phyloP scores from a whole-genome alignment of 2,329 filamentous ascomycete species.

The Epichloe coenophiala region DNA sequence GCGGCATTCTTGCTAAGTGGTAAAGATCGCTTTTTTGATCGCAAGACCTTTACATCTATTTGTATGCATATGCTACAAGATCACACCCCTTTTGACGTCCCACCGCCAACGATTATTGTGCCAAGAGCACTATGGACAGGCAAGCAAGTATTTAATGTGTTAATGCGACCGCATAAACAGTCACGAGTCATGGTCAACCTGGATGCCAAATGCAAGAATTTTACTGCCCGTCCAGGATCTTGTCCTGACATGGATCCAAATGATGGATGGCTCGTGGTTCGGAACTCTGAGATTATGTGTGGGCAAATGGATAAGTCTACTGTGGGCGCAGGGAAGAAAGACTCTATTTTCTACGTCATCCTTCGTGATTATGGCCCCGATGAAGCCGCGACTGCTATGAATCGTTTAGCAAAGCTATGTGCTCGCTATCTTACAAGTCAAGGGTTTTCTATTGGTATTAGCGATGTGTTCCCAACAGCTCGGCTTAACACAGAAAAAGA shows the following conservation, averaged over 20 bases:
- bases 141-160: constrained; percentile 87
- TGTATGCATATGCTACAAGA: constrained; percentile 90
- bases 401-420: constrained; percentile 78
- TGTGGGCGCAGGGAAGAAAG: constrained; percentile 94
- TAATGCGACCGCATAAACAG: constrained; percentile 80
- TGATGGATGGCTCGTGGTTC: constrained; percentile 82
- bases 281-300: constrained; percentile 96
- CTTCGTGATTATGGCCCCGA: constrained; percentile 89
- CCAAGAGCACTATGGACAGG: constrained; percentile 87
- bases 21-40: constrained; percentile 87
- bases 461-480: constrained; percentile 77
- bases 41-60: constrained; percentile 76
- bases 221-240: constrained; percentile 43
- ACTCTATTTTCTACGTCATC: constrained; percentile 94
- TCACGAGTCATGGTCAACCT: constrained; percentile 78
- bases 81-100: constrained; percentile 65
- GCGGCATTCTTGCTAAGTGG: constrained; percentile 81
- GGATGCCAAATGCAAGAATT: constrained; percentile 82
- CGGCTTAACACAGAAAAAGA: constrained; percentile 61
- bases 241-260: constrained; percentile 66
- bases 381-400: constrained; percentile 83
- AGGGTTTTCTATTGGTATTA: constrained; percentile 92
- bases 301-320: constrained; percentile 96
- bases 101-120: constrained; percentile 74
- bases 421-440: constrained; percentile 78